Evolutionary conservation across 306 rosid genomes (phyloP).

Genomic region (Psophocarpus tetragonolobus): DNA sequence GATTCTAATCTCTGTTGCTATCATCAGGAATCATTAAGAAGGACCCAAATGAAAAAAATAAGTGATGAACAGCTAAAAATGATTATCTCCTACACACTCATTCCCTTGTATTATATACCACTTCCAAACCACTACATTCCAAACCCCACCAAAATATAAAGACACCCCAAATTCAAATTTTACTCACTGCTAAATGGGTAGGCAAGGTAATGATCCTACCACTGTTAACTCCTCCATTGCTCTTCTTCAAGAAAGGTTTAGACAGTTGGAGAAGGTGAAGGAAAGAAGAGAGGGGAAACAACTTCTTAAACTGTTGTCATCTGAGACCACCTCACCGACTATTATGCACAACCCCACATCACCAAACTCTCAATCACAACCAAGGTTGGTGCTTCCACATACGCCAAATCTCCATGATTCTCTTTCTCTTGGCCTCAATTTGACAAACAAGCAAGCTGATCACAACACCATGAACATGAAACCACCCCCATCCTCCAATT

Average conservation of each 20-base stretch:
- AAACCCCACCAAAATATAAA: slow-evolving; percentile 46
- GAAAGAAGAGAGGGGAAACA: slow-evolving; percentile 83
- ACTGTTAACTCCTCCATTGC: slow-evolving; percentile 79
- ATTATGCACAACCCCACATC: slow-evolving; percentile 35
- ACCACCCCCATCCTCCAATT: slow-evolving; percentile 35
- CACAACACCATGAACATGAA: slow-evolving; percentile 16
- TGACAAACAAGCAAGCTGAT: slow-evolving; percentile 41
- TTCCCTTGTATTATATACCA: slow-evolving; percentile 43
- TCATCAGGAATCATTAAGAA: slow-evolving; percentile 47
- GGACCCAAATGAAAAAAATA: slow-evolving; percentile 38
- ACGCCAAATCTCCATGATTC: slow-evolving; percentile 45
- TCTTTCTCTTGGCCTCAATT: slow-evolving; percentile 65
- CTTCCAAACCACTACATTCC: slow-evolving; percentile 54
- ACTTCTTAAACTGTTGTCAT: slow-evolving; percentile 50
- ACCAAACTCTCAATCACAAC: slow-evolving; percentile 37
- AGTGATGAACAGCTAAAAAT: slow-evolving; percentile 39
- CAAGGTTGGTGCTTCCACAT: slow-evolving; percentile 31
- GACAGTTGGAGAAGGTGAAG: slow-evolving; percentile 87
- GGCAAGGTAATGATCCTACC: slow-evolving; percentile 62
- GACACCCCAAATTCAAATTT: slow-evolving; percentile 29
- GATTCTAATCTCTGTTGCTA: slow-evolving; percentile 64
- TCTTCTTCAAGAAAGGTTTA: slow-evolving; percentile 92
- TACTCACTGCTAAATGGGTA: slow-evolving; percentile 57
- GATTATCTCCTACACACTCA: slow-evolving; percentile 47
- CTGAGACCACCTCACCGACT: slow-evolving; percentile 17